Evolutionary conservation across 768 basidiomycete genomes (phyloP), one percentile per base, ranked within the genome.

Genomic region (Gautieria morchelliformis): DNA sequence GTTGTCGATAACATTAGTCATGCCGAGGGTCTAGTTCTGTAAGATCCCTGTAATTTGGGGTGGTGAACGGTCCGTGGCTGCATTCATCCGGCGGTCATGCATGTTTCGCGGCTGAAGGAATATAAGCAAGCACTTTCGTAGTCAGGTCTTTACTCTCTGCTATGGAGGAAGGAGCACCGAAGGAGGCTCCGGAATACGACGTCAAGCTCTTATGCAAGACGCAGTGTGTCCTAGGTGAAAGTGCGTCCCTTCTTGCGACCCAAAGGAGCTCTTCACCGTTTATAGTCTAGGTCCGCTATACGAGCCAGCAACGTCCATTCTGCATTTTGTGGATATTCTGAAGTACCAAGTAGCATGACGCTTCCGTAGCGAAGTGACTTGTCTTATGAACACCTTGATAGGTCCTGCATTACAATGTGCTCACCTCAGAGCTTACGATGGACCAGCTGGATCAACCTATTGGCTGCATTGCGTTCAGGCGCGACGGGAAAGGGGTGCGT

Each of bases 281-380:
- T 20, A 41, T 5, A 49, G 48, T 49, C 44, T 62, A 86, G 83
- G 80, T 32, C 85, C 85, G 6, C 58, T 87, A 14, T 86, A 83
- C 64, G 84, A 87, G 60, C 68, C 77, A 12, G 63, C 61, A 46
- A 79, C 78, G 1, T 73, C 72, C 10, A 74, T 71, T 24, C 65
- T 87, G 39, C 84, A 87, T 68, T 86, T 88, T 66, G 81, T 87
- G 47, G 85, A 87, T 64, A 86, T 86, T 50, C 66, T 70, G 35
- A 75, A 78, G 60, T 71, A 74, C 58, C 81, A 79, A 72, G 82
- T 79, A 60, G 53, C 62, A 49, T 40, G 45, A 54, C 42, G 45
- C 20, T 41, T 24, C 45, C 22, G 30, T 54, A 39, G 30, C 35
- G 37, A 24, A 44, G 27, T 52, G 19, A 33, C 44, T 27, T 27